phyloP scores from a whole-genome alignment of 495 filamentous ascomycete species.

The Neohortaea acidophila region DNA sequence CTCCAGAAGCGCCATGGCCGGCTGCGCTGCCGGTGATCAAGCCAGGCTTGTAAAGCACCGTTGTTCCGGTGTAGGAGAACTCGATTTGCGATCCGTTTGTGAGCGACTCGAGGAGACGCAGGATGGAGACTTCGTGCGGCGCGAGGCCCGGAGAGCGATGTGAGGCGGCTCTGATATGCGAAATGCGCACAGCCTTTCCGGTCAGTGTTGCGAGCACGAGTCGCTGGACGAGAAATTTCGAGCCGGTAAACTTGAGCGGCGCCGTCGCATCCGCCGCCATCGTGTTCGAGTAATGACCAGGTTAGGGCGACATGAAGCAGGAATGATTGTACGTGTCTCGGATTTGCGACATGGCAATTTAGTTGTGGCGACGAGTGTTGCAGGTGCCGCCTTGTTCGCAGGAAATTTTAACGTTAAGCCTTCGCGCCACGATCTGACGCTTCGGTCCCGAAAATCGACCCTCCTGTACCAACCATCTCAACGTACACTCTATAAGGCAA shows the following conservation, averaged over 20 bases:
- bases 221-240: slow-evolving; percentile 66
- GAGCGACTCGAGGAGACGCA: slow-evolving; percentile 82
- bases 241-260: slow-evolving; percentile 58
- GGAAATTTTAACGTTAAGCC: too few species aligned
- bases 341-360: too few species aligned
- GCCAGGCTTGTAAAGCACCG: slow-evolving; percentile 77
- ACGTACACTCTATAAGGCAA: too few species aligned
- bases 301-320: too few species aligned
- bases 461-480: too few species aligned
- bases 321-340: too few species aligned
- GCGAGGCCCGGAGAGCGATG: slow-evolving; percentile 73
- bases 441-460: too few species aligned
- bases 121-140: slow-evolving; percentile 84
- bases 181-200: slow-evolving; percentile 76
- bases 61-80: slow-evolving; percentile 89
- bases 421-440: too few species aligned
- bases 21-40: slow-evolving; percentile 68
- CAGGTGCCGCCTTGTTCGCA: too few species aligned
- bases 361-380: too few species aligned
- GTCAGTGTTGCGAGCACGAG: slow-evolving; percentile 84
- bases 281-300: too few species aligned
- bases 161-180: slow-evolving; percentile 77
- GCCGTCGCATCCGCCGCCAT: slow-evolving; percentile 17
- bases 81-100: slow-evolving; percentile 93
- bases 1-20: slow-evolving; percentile 49